phyloP scores from a whole-genome alignment of 2,329 filamentous ascomycete genomes.

The Fusarium sp. region DNA sequence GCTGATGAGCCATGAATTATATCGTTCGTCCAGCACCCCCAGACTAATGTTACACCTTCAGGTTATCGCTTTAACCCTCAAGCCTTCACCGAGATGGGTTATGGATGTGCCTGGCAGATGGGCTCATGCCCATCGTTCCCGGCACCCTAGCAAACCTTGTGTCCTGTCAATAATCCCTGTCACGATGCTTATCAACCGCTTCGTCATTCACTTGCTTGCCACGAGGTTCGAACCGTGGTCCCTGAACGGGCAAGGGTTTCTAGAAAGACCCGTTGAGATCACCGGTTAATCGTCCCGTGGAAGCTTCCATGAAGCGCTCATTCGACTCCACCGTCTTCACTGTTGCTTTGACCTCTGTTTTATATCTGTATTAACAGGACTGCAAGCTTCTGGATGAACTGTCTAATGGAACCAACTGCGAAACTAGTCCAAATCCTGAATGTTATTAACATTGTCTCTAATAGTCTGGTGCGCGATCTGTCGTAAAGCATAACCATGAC shows the following conservation, averaged over 20 bases:
- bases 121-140: conserved; percentile 19
- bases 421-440: background rate
- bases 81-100: conserved; percentile 11
- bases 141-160: conserved; percentile 22
- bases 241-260: conserved; percentile 9
- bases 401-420: background rate
- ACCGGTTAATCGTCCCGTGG: conserved; percentile 22
- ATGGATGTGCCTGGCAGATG: conserved; percentile 13
- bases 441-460: background rate
- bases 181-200: conserved; percentile 30
- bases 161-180: conserved; percentile 21
- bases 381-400: background rate
- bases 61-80: conserved; percentile 15
- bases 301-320: conserved; percentile 15
- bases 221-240: conserved; percentile 5
- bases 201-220: conserved; percentile 29
- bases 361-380: background rate
- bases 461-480: background rate
- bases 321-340: background rate
- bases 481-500: background rate
- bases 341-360: background rate
- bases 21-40: conserved; percentile 2
- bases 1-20: background rate
- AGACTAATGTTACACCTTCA: conserved; percentile 35
- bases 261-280: conserved; percentile 12